phyloP scores from a whole-genome alignment of 2,329 filamentous ascomycete species.

The Colletotrichum tropicale region DNA sequence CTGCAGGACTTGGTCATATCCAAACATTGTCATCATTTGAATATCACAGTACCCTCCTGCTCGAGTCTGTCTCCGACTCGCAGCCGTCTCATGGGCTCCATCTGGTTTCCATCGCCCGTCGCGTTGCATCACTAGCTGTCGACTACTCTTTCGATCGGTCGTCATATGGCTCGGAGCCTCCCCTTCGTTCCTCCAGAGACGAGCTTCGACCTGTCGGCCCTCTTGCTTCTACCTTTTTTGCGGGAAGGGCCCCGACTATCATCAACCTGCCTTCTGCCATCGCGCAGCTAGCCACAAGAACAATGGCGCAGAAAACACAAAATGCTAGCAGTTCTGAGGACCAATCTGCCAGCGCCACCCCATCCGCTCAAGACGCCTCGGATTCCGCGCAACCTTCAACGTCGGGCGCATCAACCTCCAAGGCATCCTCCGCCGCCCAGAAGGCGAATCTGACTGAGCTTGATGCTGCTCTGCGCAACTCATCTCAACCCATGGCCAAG shows the following conservation, averaged over 20 bases:
- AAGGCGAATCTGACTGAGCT: slow-evolving; percentile 37
- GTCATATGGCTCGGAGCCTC: slow-evolving; percentile 12
- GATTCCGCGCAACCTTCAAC: slow-evolving; percentile 18
- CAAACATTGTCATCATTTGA: not conserved
- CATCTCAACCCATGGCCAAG: slow-evolving; percentile 51
- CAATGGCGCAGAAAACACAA: slow-evolving; percentile 22
- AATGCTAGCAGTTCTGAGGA: slow-evolving; percentile 17
- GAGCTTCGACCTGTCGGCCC: slow-evolving; percentile 14
- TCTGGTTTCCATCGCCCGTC: not conserved
- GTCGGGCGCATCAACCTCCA: slow-evolving; percentile 12
- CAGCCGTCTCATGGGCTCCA: slow-evolving; percentile 13
- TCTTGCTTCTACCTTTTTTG: slow-evolving; percentile 16
- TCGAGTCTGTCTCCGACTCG: not conserved
- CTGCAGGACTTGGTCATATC: not conserved
- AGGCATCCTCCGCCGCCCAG: slow-evolving; percentile 1
- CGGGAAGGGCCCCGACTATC: slow-evolving; percentile 20
- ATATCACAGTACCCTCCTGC: not conserved
- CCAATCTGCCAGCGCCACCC: slow-evolving; percentile 22
- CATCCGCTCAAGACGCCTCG: slow-evolving; percentile 16
- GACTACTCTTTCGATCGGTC: not conserved
- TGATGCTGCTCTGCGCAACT: slow-evolving; percentile 33
- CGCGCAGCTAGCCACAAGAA: slow-evolving; percentile 10
- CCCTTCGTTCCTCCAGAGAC: slow-evolving; percentile 8
- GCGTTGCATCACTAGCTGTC: not conserved
- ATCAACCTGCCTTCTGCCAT: not conserved